phyloP scores from a whole-genome alignment of 176 grass and related monocot species.

The Tillandsia fasciculata region DNA sequence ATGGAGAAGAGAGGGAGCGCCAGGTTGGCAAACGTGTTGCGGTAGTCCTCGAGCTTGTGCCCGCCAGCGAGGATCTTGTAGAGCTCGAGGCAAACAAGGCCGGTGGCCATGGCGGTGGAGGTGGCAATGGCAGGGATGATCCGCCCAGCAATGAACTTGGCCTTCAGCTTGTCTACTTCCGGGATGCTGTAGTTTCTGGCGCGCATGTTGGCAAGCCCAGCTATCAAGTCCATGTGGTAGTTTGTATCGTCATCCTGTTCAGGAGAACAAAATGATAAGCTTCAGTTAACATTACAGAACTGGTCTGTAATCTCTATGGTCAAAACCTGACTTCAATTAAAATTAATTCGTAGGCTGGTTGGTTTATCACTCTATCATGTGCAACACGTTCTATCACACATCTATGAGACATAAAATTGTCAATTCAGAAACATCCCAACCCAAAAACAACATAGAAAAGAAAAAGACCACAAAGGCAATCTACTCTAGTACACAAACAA shows the following conservation, averaged over 20 bases:
- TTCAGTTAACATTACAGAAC: neutral
- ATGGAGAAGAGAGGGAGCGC: slow-evolving; percentile 85
- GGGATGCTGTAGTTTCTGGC: slow-evolving; percentile 78
- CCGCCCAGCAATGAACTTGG: slow-evolving; percentile 84
- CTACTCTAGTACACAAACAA: too few species aligned
- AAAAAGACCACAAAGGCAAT: neutral
- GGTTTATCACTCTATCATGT: too few species aligned
- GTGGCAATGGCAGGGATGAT: slow-evolving; percentile 92
- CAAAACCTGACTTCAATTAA: too few species aligned
- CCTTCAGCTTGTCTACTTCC: slow-evolving; percentile 91
- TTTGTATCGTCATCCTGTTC: slow-evolving; percentile 89
- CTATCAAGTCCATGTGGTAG: slow-evolving; percentile 90
- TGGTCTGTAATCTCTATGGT: too few species aligned
- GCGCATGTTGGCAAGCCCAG: slow-evolving; percentile 87
- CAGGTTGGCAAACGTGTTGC: slow-evolving; percentile 84
- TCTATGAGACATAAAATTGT: too few species aligned
- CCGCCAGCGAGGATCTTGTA: slow-evolving; percentile 65
- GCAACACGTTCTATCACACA: neutral
- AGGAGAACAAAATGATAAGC: neutral
- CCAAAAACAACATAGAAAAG: neutral
- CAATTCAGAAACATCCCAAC: too few species aligned
- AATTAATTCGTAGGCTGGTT: too few species aligned
- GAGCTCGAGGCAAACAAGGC: slow-evolving; percentile 76
- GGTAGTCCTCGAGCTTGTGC: slow-evolving; percentile 62
- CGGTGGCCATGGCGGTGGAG: slow-evolving; percentile 69